A percentile compares a stretch with the other conserved stretches of the same genome.
phyloP scores from a whole-genome alignment of 345 rosid species.

The Salix brachista region DNA sequence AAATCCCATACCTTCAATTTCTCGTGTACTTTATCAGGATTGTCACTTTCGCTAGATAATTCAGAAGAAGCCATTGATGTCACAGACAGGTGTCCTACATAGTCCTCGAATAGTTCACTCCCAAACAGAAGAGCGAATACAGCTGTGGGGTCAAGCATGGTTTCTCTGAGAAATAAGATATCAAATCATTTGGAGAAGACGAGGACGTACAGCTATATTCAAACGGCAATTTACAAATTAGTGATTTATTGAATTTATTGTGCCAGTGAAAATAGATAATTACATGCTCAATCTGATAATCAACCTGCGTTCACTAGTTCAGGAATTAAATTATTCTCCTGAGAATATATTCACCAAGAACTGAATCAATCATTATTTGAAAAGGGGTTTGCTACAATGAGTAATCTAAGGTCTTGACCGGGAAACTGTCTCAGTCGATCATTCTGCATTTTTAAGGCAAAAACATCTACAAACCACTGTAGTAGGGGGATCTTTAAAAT shows the following conservation, averaged over 20 bases:
- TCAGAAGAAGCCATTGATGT: slow-evolving; percentile 88
- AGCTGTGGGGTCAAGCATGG: slow-evolving; percentile 82
- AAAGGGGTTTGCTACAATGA: neutral
- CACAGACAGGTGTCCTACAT: slow-evolving; percentile 83
- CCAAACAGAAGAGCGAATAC: slow-evolving; percentile 92
- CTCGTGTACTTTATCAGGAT: slow-evolving; percentile 58
- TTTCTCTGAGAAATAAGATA: slow-evolving; percentile 45
- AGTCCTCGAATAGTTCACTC: slow-evolving; percentile 90
- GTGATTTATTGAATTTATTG: neutral
- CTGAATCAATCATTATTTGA: neutral
- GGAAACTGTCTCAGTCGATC: neutral
- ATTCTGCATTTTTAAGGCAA: neutral
- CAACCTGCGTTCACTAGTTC: neutral
- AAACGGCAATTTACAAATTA: neutral
- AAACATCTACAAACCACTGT: neutral
- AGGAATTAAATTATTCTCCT: too few species aligned
- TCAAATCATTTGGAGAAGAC: neutral
- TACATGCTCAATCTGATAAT: neutral
- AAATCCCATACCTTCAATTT: slow-evolving; percentile 62
- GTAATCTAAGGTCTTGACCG: neutral
- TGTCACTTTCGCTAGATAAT: slow-evolving; percentile 45
- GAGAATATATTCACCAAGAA: neutral
- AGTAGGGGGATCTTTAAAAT: neutral
- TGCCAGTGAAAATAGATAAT: neutral
- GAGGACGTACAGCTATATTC: neutral